Conservation (phyloP, 1,284 basidiomycete species). For the Clitocybe nebularis region DNA sequence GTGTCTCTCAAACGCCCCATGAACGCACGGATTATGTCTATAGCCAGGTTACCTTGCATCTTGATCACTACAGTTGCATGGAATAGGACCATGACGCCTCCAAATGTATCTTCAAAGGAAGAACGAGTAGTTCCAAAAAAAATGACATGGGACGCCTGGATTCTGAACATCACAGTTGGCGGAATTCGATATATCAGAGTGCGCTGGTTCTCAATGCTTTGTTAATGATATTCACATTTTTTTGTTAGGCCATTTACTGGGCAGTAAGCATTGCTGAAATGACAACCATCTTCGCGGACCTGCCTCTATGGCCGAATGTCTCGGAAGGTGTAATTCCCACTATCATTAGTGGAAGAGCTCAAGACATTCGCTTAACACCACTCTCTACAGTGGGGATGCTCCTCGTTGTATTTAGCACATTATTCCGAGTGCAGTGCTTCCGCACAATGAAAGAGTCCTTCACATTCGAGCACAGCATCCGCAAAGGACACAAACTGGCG, state of each 20-base stretch:
- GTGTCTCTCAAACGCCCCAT: neutral
- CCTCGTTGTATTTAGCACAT: neutral
- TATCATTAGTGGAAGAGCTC: neutral
- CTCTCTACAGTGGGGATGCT: neutral
- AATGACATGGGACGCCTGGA: too few relatives aligned
- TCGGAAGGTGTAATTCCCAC: too few relatives aligned
- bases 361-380: neutral
- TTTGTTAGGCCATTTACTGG: too few relatives aligned
- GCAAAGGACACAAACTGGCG: neutral
- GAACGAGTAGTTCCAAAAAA: too few relatives aligned
- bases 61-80: conserved; percentile 3
- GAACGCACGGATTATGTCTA: neutral
- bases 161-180: too few relatives aligned
- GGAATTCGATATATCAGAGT: too few relatives aligned
- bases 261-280: too few relatives aligned
- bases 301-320: too few relatives aligned
- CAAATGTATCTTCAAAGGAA: conserved; percentile 2
- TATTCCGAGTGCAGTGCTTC: neutral
- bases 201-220: too few relatives aligned
- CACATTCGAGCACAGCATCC: neutral
- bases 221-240: too few relatives aligned
- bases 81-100: conserved; percentile 4
- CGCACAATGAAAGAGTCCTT: neutral
- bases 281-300: too few relatives aligned
- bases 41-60: conserved; percentile 8